Conservation (phyloP, 108 stramenopile genomes). For the Cyclostephanos invisitatus region DNA sequence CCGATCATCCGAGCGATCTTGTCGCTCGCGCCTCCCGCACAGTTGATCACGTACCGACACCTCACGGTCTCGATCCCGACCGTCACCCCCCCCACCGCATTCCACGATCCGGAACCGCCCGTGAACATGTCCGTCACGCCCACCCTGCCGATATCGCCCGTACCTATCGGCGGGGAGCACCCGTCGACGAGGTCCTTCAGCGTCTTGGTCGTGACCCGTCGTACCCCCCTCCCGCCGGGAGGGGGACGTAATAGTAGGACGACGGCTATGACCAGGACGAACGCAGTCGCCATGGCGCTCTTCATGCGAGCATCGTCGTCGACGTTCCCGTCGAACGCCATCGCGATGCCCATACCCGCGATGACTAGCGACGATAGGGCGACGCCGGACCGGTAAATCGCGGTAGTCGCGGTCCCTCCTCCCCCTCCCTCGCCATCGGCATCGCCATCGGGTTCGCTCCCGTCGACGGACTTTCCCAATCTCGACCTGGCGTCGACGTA, state of each 20-base stretch:
- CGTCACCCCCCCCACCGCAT: conserved; percentile 56
- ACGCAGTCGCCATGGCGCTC: conserved; percentile 30
- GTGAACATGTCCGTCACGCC: conserved; percentile 68
- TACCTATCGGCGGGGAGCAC: conserved; percentile 50
- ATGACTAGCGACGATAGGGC: conserved; percentile 28
- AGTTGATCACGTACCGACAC: conserved; percentile 71
- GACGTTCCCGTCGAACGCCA: conserved; percentile 35
- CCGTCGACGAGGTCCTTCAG: conserved; percentile 55
- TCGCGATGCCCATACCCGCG: conserved; percentile 33
- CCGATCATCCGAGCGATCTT: conserved; percentile 77
- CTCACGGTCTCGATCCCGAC: conserved; percentile 61
- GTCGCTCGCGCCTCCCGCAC: conserved; percentile 75
- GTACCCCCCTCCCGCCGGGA: conserved; percentile 1
- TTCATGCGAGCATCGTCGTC: conserved; percentile 18
- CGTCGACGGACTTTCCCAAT: conserved; percentile 47
- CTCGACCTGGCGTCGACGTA: conserved; percentile 54
- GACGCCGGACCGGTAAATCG: conserved; percentile 27
- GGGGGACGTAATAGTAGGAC: conserved; percentile 18
- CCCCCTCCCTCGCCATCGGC: not conserved
- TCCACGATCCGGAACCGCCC: conserved; percentile 63
- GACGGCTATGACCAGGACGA: conserved; percentile 31
- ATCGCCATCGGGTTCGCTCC: conserved; percentile 17
- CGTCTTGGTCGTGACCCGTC: not conserved
- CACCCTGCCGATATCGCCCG: conserved; percentile 53
- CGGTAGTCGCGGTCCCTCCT: not conserved